These are phyloP conservation scores for Raffaelea ambrosiae DNA, from an alignment of 2,329 filamentous ascomycete genomes.

Conservation along the genomic window DNA sequence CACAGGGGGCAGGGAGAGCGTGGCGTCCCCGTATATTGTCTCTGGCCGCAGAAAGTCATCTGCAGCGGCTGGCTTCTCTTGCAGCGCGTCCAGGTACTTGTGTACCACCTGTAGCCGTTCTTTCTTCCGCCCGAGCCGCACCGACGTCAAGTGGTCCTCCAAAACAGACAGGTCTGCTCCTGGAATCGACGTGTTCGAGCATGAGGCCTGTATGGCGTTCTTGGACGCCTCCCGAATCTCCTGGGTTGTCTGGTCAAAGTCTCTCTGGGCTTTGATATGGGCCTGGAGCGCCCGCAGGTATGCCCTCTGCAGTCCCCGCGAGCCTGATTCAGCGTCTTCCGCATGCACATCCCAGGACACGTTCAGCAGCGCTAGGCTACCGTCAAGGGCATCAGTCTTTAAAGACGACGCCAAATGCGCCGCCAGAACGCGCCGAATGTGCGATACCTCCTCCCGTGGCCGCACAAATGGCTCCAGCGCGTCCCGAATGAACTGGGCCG, in stretches of 20 bases:
- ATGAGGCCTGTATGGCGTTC: no score
- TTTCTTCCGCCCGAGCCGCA: conserved; percentile 43
- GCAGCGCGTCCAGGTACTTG: conserved; percentile 40
- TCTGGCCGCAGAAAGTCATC: conserved; percentile 39
- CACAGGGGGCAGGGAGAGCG: conserved; percentile 37
- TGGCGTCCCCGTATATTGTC: conserved; percentile 34
- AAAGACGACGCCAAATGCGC: conserved; percentile 43
- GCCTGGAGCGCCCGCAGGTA: conserved; percentile 46
- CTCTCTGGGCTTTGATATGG: conserved; percentile 41
- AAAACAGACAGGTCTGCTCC: conserved; percentile 18
- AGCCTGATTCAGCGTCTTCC: conserved; percentile 18
- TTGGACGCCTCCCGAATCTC: conserved; percentile 6
- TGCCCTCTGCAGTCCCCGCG: conserved; percentile 41
- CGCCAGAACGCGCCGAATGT: conserved; percentile 46
- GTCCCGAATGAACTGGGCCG: conserved; percentile 7
- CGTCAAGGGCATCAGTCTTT: conserved; percentile 18
- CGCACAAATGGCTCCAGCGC: conserved; percentile 45
- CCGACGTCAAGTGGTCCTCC: conserved; percentile 41
- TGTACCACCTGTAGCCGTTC: conserved; percentile 41
- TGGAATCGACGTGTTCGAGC: no score
- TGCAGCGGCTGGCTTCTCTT: conserved; percentile 34
- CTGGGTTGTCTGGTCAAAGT: conserved; percentile 21
- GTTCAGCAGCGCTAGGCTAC: conserved; percentile 37
- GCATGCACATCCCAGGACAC: conserved; percentile 23
- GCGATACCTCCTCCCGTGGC: conserved; percentile 46